phyloP scores from a whole-genome alignment of 768 basidiomycete species.

The Leccinum aurantiacum region DNA sequence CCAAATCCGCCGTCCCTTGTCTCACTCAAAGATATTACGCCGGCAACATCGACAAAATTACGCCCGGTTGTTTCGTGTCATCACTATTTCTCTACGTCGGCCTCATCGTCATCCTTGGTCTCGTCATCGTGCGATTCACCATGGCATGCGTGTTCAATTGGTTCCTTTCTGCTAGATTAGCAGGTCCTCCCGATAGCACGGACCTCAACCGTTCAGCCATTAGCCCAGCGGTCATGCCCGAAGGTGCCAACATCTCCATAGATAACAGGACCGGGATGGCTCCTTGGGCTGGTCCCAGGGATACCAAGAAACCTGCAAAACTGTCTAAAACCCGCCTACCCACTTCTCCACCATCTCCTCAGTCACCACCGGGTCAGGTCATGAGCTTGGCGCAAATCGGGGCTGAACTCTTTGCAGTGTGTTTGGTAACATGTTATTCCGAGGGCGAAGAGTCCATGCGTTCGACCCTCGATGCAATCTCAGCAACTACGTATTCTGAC shows the following conservation, averaged over 20 bases:
- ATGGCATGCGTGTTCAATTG: constrained; percentile 98
- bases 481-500: constrained; percentile 88
- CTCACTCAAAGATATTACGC: constrained; percentile 84
- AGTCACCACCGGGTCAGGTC: constrained; percentile 39
- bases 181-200: constrained; percentile 68
- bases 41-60: constrained; percentile 94
- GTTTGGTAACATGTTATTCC: constrained; percentile 96
- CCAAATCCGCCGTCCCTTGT: constrained; percentile 73
- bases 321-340: constrained; percentile 36
- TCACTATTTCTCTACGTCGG: constrained; percentile 86
- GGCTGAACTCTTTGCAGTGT: constrained; percentile 91
- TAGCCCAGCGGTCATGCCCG: constrained; percentile 94
- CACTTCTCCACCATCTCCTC: constrained; percentile 46
- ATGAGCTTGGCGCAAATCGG: constrained; percentile 92
- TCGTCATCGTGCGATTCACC: constrained; percentile 87
- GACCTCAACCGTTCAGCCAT: constrained; percentile 82
- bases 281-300: constrained; percentile 78
- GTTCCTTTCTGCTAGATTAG: constrained; percentile 85
- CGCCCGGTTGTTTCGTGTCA: constrained; percentile 93
- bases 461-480: constrained; percentile 92
- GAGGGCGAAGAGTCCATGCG: constrained; percentile 93
- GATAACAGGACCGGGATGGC: constrained; percentile 91
- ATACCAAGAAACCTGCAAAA: constrained; percentile 46
- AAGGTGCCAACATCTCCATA: constrained; percentile 92
- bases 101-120: constrained; percentile 85